phyloP scores from a whole-genome alignment of 2,329 filamentous ascomycete species.

The Colletotrichum sp. region DNA sequence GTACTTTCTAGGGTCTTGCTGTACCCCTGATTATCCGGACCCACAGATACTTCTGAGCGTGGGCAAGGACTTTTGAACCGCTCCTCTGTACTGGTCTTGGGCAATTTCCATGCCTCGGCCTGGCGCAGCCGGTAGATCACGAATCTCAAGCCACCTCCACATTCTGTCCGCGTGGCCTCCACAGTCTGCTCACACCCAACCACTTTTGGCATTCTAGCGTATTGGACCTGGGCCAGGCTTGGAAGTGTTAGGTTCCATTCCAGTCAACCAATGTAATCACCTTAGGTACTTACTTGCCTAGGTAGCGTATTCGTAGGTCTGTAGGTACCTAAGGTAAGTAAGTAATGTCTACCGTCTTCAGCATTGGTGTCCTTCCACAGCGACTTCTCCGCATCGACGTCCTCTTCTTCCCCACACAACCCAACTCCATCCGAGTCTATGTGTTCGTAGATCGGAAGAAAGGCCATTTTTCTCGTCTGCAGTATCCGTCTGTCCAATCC shows the following conservation, averaged over 20 bases:
- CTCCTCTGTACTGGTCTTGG: background rate
- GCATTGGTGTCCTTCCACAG: too few relatives aligned
- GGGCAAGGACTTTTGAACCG: too few relatives aligned
- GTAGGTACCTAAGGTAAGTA: too few relatives aligned
- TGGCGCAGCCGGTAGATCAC: background rate
- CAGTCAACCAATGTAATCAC: too few relatives aligned
- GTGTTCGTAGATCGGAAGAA: too few relatives aligned
- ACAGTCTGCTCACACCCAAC: background rate
- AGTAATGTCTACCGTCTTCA: too few relatives aligned
- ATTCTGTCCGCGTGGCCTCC: background rate
- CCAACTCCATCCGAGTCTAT: background rate
- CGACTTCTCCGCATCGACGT: constrained; percentile 14
- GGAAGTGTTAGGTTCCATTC: too few relatives aligned
- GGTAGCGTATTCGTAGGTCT: too few relatives aligned
- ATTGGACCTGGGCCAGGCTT: background rate
- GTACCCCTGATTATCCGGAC: too few relatives aligned
- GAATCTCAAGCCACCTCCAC: background rate
- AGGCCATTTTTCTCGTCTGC: background rate
- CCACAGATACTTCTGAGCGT: too few relatives aligned
- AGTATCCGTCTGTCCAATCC: background rate
- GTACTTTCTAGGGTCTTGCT: too few relatives aligned
- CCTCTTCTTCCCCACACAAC: constrained; percentile 15
- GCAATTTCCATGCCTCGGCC: background rate
- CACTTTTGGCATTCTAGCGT: background rate
- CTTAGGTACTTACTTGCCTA: too few relatives aligned